phyloP scores from a whole-genome alignment of 345 rosid genomes.

The Syzygium oleosum region DNA sequence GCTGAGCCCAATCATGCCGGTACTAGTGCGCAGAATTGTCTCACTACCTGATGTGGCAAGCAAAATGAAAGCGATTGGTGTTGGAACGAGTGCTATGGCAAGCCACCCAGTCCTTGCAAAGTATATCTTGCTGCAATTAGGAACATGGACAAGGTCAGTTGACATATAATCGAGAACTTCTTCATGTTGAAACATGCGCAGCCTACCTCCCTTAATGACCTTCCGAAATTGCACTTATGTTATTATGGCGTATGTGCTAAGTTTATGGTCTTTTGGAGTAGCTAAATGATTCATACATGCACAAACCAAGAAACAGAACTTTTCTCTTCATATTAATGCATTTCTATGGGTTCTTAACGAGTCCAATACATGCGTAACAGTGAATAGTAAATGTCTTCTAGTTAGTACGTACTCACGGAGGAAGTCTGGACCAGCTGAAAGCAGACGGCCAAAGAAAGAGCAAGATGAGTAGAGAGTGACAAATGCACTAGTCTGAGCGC shows the following conservation, averaged over 20 bases:
- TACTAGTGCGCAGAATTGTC: constrained; percentile 28
- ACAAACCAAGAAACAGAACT: neutral
- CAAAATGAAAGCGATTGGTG: constrained; percentile 57
- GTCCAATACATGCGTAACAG: neutral
- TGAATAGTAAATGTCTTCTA: neutral
- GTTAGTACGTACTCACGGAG: constrained; percentile 43
- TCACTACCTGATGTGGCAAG: constrained; percentile 39
- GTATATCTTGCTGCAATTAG: constrained; percentile 56
- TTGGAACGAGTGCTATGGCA: constrained; percentile 54
- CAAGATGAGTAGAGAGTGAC: constrained; percentile 66
- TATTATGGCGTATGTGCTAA: neutral
- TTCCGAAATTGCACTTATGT: neutral
- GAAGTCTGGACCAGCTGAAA: constrained; percentile 79
- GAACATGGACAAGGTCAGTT: constrained; percentile 2
- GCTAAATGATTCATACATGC: neutral
- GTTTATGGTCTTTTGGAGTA: neutral
- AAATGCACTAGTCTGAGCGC: constrained; percentile 20
- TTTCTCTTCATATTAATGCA: neutral
- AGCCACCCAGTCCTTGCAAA: constrained; percentile 85
- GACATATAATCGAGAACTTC: neutral
- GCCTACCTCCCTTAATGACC: neutral
- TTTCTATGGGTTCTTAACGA: neutral
- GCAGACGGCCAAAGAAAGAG: constrained; percentile 84
- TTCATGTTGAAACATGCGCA: neutral
- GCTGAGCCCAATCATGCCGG: constrained; percentile 60